A percentile compares a stretch with the other conserved stretches of the same genome.
phyloP scores from a whole-genome alignment of 257 asterid species.

The Salvia rosmarinus region DNA sequence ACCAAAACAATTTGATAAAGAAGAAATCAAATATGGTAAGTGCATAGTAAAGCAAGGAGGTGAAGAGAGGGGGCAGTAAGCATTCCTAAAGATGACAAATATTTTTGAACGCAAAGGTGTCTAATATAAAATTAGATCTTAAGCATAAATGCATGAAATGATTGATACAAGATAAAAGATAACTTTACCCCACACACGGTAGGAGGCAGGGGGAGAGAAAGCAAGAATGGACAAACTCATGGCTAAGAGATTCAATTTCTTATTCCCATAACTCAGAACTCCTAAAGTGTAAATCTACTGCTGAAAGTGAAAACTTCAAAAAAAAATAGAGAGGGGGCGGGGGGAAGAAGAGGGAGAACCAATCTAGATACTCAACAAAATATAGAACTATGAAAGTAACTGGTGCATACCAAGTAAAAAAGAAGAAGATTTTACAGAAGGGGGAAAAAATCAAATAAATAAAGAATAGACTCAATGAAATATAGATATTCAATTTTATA shows the following conservation, averaged over 20 bases:
- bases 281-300: not conserved
- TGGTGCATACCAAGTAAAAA: not conserved
- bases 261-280: not conserved
- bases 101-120: slow-evolving; percentile 19
- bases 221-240: not conserved
- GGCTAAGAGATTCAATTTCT: not conserved
- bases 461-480: not conserved
- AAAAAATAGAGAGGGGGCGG: not conserved
- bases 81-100: not conserved
- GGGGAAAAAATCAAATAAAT: not conserved
- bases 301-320: not conserved
- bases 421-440: not conserved
- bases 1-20: slow-evolving; percentile 20
- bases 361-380: not conserved
- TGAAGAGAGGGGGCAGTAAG: slow-evolving; percentile 4
- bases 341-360: not conserved
- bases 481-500: slow-evolving; percentile 3
- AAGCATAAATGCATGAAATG: slow-evolving; percentile 13
- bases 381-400: not conserved
- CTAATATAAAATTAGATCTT: slow-evolving; percentile 17
- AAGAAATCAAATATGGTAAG: slow-evolving; percentile 7
- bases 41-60: slow-evolving; percentile 10
- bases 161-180: slow-evolving; percentile 10
- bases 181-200: not conserved
- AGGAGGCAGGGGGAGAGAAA: not conserved